These are phyloP conservation scores for Magnusiomyces magnusii DNA, from an alignment of 1,139 yeast genomes.

Conservation along the genomic window DNA sequence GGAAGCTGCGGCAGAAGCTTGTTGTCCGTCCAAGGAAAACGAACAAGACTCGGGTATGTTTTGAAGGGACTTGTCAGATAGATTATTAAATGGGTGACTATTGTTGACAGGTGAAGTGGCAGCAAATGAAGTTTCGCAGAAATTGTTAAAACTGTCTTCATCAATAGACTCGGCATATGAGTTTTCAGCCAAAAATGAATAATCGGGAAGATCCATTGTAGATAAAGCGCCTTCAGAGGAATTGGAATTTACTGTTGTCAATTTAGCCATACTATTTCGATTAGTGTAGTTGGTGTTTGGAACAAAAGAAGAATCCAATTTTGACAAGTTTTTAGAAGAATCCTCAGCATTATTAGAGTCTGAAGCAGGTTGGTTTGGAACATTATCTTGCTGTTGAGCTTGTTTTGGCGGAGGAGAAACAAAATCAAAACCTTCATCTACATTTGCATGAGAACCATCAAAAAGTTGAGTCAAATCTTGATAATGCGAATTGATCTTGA, in stretches of 20 bases:
- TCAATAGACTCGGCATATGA: not conserved
- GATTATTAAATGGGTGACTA: too few species aligned
- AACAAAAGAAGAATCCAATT: not conserved
- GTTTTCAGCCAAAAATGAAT: not conserved
- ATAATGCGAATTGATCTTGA: constrained; percentile 7
- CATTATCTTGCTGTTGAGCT: too few species aligned
- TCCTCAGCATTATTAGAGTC: too few species aligned
- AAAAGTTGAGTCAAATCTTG: constrained; percentile 11
- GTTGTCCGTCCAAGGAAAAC: not conserved
- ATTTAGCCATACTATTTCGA: not conserved
- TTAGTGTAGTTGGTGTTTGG: too few species aligned
- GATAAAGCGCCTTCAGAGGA: not conserved
- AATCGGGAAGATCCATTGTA: constrained; percentile 2
- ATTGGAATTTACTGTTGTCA: not conserved
- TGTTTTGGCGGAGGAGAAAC: too few species aligned
- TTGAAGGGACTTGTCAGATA: too few species aligned
- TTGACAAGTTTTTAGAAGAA: not conserved
- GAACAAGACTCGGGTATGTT: too few species aligned
- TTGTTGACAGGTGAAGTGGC: not conserved
- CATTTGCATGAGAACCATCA: not conserved
- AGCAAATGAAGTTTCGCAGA: not conserved
- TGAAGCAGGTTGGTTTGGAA: too few species aligned
- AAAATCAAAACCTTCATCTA: not conserved
- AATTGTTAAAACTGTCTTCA: too few species aligned
- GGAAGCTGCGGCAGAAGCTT: not conserved